Percentiles rank a stretch among this genome's conserved stretches.
Evolutionary conservation across 805 yeast genomes (phyloP).

Genomic region (Kazachstania taianensis): DNA sequence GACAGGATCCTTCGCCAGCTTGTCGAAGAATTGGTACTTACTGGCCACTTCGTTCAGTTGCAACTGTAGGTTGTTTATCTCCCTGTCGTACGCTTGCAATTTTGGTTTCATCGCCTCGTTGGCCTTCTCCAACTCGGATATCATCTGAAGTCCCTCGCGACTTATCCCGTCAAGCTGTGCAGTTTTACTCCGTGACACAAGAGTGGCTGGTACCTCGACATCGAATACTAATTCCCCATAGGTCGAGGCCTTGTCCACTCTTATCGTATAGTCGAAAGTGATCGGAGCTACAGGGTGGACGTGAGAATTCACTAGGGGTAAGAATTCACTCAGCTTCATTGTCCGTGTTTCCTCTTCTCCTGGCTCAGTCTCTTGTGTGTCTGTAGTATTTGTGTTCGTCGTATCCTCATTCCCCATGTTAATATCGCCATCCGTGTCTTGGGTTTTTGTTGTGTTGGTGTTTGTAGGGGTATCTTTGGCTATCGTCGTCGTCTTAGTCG

Average conservation of each 20-base stretch:
- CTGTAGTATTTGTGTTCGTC: too few species aligned
- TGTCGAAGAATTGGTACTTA: conserved; percentile 69
- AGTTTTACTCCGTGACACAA: too few species aligned
- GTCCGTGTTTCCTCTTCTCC: conserved; percentile 7
- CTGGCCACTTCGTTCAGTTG: conserved; percentile 45
- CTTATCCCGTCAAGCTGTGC: conserved; percentile 14
- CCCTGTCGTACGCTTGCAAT: conserved; percentile 35
- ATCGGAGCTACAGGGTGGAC: conserved; percentile 74
- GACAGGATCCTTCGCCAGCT: conserved; percentile 68
- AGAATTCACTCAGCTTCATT: conserved; percentile 42
- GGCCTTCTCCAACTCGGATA: conserved; percentile 23
- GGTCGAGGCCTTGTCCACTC: conserved; percentile 68
- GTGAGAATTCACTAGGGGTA: conserved; percentile 37
- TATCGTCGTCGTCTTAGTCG: conserved; percentile 2
- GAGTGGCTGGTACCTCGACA: conserved; percentile 42
- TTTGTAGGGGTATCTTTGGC: too few species aligned
- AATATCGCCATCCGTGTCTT: conserved; percentile 5
- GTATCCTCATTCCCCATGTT: conserved; percentile 1
- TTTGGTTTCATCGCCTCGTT: conserved; percentile 30
- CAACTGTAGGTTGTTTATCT: conserved; percentile 35
- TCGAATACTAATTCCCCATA: conserved; percentile 76
- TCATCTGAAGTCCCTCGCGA: conserved; percentile 23
- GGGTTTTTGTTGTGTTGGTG: conserved; percentile 1
- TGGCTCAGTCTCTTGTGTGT: conserved; percentile 1
- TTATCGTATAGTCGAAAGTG: conserved; percentile 59